Evolutionary conservation across 805 yeast genomes (phyloP), one percentile per base, ranked within the genome.

Genomic region (Hanseniaspora vineae): DNA sequence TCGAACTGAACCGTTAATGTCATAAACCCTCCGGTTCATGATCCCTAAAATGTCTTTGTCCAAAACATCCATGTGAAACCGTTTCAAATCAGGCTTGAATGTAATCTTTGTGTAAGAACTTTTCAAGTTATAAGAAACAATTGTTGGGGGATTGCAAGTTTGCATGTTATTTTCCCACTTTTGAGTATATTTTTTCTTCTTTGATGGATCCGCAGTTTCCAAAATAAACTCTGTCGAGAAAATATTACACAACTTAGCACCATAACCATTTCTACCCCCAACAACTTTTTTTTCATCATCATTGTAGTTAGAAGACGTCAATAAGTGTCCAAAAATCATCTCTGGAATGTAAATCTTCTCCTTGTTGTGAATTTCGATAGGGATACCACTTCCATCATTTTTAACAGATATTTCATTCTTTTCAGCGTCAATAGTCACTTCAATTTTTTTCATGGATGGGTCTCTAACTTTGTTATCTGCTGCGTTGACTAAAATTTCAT

Each of bases 401-500:
- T 76, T 79, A 5, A 92, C 90, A 49, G 80, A 78, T 42, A 92
- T 84, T 17, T 75, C 58, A 59, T 87, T 87, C 46, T 73, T 71
- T 50, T 81, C 96, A 3, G 81, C 71, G 56, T 85, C 81, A 49
- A 92, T 86, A 39, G 67, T 73, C n/a, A 92, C 97, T 49, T 79
- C 85, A 52, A 92, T 77, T 56, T 75, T 78, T 55, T 79, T 84
- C 99, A 92, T 92, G 10, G 75, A 55, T 1, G 96, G 87, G 61
- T 92, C 99, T 55, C 97, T 78, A 51, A 90, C 90, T 68, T 92
- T 92, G 70, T 92, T 92, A 66, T 92, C 99, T 13, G 99, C 99
- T 6, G 99, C 97, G 64, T 92, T 92, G 47, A 92, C 99, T 52
- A 92, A 70, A 50, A 92, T 89, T 67, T 92, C 99, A 65, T 92